phyloP scores from a whole-genome alignment of 306 rosid genomes.

The Glycine soja region DNA sequence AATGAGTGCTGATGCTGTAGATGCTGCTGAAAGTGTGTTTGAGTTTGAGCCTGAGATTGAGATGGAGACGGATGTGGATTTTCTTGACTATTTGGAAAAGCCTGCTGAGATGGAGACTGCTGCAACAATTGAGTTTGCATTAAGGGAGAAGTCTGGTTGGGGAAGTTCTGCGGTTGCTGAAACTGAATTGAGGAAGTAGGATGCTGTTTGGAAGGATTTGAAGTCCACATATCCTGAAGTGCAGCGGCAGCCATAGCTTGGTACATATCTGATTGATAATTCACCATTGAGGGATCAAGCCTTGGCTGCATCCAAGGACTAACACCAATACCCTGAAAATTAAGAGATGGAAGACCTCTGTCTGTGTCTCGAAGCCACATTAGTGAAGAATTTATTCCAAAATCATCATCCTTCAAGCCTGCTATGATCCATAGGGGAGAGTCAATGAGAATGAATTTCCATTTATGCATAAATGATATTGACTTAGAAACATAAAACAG shows the following conservation, averaged over 20 bases:
- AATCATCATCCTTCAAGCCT: constrained; percentile 91
- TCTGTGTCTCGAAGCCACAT: constrained; percentile 86
- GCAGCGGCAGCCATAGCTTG: constrained; percentile 97
- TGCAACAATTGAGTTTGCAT: constrained; percentile 84
- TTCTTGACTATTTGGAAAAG: constrained; percentile 64
- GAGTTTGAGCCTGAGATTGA: constrained; percentile 50
- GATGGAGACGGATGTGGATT: constrained; percentile 61
- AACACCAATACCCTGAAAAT: constrained; percentile 82
- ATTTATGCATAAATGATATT: not conserved
- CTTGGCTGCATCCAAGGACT: constrained; percentile 94
- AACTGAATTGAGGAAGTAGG: constrained; percentile 75
- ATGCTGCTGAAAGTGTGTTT: constrained; percentile 68
- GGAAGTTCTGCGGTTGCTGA: constrained; percentile 79
- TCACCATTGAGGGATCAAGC: constrained; percentile 78
- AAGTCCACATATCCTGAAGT: constrained; percentile 83
- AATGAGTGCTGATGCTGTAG: constrained; percentile 71
- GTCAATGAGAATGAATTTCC: not conserved
- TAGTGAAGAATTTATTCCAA: constrained; percentile 77
- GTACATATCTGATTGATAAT: constrained; percentile 84
- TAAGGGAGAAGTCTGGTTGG: constrained; percentile 64
- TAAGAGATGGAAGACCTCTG: constrained; percentile 79
- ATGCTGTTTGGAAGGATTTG: constrained; percentile 74
- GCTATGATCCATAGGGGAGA: constrained; percentile 29
- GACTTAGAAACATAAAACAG: not conserved
- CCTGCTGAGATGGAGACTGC: constrained; percentile 75